Evolutionary conservation across 2,329 filamentous ascomycete genomes (phyloP).

Genomic region (Aplosporella prunicola): DNA sequence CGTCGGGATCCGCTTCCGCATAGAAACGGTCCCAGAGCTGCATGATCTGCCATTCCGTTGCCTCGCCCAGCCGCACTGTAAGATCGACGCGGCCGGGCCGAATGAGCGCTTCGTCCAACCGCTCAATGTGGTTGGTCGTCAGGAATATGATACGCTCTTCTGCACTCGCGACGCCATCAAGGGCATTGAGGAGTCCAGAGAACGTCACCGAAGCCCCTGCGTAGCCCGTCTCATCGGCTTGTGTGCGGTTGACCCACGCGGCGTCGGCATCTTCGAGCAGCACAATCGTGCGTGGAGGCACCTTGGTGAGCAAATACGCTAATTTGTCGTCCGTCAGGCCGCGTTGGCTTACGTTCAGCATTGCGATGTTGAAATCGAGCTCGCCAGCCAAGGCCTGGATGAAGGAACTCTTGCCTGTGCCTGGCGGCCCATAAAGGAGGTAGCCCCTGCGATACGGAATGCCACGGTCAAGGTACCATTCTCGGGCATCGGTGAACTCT

Average conservation of each 20-base stretch:
- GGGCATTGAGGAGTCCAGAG: slow-evolving; percentile 64
- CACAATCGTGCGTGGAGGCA: slow-evolving; percentile 73
- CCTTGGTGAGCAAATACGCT: slow-evolving; percentile 74
- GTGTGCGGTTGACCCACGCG: slow-evolving; percentile 73
- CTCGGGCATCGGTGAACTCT: slow-evolving; percentile 68
- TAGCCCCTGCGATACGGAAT: slow-evolving; percentile 90
- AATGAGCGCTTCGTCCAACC: slow-evolving; percentile 80
- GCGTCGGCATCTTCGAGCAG: slow-evolving; percentile 87
- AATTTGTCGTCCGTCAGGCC: slow-evolving; percentile 84
- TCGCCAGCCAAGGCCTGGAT: slow-evolving; percentile 93
- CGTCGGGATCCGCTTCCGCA: slow-evolving; percentile 62
- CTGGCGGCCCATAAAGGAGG: slow-evolving; percentile 78
- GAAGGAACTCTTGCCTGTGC: slow-evolving; percentile 90
- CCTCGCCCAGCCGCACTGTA: slow-evolving; percentile 81
- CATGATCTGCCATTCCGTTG: slow-evolving; percentile 72
- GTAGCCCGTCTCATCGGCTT: slow-evolving; percentile 73
- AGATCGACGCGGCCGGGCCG: slow-evolving; percentile 89
- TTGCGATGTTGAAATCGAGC: slow-evolving; percentile 83
- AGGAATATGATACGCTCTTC: slow-evolving; percentile 91
- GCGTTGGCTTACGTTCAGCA: slow-evolving; percentile 82
- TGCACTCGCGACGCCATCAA: slow-evolving; percentile 84
- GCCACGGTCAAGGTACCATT: slow-evolving; percentile 90
- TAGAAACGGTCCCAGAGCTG: slow-evolving; percentile 96
- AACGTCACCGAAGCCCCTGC: slow-evolving; percentile 85
- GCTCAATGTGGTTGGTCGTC: slow-evolving; percentile 89